Evolutionary conservation across 441 rosid genomes (phyloP).

Genomic region (Pelargonium fulgidum): DNA sequence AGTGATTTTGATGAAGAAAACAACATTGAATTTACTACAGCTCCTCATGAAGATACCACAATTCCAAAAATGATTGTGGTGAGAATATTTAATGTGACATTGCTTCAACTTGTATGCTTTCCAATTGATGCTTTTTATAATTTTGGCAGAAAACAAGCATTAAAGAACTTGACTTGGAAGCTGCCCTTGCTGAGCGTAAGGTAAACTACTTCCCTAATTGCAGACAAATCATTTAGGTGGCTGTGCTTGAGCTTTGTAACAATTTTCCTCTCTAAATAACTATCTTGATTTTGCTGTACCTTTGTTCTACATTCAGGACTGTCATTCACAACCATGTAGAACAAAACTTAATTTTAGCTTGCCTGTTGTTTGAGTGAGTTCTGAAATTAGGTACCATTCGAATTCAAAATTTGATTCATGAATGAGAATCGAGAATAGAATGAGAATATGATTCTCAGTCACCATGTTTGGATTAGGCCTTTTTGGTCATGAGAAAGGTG

Average conservation of each 20-base stretch:
- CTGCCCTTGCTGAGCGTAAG: constrained; percentile 83
- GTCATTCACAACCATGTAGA: background rate
- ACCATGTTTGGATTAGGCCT: too few species aligned
- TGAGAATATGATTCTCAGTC: too few species aligned
- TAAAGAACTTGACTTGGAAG: constrained; percentile 82
- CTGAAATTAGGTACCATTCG: background rate
- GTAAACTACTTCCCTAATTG: constrained; percentile 28
- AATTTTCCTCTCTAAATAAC: background rate
- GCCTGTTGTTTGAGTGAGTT: background rate
- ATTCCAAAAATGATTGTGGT: constrained; percentile 71
- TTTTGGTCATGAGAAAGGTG: too few species aligned
- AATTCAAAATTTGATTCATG: too few species aligned
- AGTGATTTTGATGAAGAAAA: constrained; percentile 66
- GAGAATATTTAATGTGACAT: constrained; percentile 21
- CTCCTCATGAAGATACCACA: constrained; percentile 45
- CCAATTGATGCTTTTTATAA: constrained; percentile 24
- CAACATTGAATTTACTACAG: constrained; percentile 49
- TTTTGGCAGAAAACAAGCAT: constrained; percentile 75
- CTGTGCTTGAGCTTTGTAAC: background rate
- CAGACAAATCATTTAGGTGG: background rate
- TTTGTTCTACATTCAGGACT: background rate
- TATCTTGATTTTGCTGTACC: constrained; percentile 3
- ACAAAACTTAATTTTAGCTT: background rate
- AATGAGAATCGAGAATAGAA: too few species aligned
- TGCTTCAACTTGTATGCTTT: constrained; percentile 12